phyloP scores from a whole-genome alignment of 139 green algal genomes.

The Chlorella sorokiniana region DNA sequence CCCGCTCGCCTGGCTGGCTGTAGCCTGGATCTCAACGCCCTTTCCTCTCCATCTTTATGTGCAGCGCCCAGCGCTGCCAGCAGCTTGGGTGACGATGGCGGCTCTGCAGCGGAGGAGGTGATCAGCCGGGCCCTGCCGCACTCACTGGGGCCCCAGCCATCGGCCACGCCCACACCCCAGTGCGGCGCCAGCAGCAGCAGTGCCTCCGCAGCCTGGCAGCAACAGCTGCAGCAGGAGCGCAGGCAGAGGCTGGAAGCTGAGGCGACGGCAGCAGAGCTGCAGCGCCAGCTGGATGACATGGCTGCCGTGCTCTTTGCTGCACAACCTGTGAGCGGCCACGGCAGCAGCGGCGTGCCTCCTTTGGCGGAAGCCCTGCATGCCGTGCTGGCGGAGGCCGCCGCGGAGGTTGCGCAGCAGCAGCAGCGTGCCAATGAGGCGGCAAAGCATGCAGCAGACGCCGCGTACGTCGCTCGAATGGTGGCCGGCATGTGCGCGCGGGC shows the following conservation, averaged over 20 bases:
- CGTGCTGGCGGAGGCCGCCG: not conserved
- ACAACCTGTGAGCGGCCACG: not conserved
- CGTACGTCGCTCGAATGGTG: constrained; percentile 15
- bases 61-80: constrained; percentile 10
- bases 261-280: not conserved
- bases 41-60: not conserved
- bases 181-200: not conserved
- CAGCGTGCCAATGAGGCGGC: not conserved
- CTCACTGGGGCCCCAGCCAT: not conserved
- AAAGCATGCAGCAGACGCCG: not conserved
- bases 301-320: not conserved
- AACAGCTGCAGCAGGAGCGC: constrained; percentile 15
- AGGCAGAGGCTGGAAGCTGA: not conserved
- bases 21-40: not conserved
- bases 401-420: not conserved
- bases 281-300: constrained; percentile 12
- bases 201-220: not conserved
- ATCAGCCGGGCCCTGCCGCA: not conserved
- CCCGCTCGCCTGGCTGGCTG: not conserved
- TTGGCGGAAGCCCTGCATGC: not conserved
- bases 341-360: not conserved
- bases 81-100: constrained; percentile 2
- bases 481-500: not conserved
- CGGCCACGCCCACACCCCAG: not conserved
- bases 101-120: not conserved